phyloP scores from a whole-genome alignment of 805 yeast species.

The Pichia insulana region DNA sequence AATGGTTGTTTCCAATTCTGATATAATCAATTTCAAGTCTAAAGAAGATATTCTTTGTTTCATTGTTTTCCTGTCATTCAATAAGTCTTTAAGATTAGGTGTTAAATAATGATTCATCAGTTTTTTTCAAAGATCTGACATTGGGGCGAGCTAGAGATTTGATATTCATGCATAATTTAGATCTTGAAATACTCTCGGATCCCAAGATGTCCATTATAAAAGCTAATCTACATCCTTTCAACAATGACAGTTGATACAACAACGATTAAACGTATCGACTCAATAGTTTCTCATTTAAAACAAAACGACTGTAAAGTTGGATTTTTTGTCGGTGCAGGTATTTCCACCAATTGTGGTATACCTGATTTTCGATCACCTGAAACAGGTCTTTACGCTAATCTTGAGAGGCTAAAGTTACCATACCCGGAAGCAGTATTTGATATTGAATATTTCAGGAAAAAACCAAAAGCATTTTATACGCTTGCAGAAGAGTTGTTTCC shows the following conservation, averaged over 20 bases:
- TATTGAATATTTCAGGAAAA: conserved; percentile 64
- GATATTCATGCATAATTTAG: no score
- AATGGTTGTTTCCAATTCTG: conserved; percentile 52
- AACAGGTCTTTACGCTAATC: conserved; percentile 80
- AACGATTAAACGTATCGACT: conserved; percentile 9
- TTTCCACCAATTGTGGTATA: conserved; percentile 87
- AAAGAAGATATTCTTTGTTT: conserved; percentile 83
- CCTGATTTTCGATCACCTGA: conserved; percentile 92
- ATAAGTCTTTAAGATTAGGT: no score
- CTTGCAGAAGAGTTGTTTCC: conserved; percentile 83
- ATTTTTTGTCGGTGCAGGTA: conserved; percentile 86
- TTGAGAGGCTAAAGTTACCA: conserved; percentile 67
- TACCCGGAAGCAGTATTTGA: conserved; percentile 96
- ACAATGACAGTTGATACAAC: no score
- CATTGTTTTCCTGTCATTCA: no score
- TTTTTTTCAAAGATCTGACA: no score
- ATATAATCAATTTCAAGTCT: conserved; percentile 64
- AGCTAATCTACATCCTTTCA: no score
- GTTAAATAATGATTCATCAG: background rate
- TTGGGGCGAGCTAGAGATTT: no score
- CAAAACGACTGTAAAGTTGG: conserved; percentile 35
- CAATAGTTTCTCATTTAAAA: conserved; percentile 17
- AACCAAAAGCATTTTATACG: conserved; percentile 78
- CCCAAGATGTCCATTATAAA: no score
- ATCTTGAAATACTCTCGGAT: no score